phyloP scores from a whole-genome alignment of 1,139 yeast species.

The Geotrichum fermentans region DNA sequence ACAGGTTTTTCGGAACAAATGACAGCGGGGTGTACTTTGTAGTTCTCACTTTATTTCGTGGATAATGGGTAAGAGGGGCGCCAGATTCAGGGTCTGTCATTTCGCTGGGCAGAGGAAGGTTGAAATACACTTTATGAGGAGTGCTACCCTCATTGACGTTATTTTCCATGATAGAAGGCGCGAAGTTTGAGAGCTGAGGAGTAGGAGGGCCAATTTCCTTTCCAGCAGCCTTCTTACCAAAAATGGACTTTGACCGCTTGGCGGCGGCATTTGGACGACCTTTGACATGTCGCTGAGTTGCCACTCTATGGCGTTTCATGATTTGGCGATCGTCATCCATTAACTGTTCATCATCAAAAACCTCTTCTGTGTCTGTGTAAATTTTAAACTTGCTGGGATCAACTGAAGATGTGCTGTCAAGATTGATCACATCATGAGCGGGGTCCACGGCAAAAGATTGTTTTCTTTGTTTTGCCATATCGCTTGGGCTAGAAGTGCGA shows the following conservation, averaged over 20 bases:
- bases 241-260: constrained; percentile 30
- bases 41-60: constrained; percentile 90
- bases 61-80: constrained; percentile 52
- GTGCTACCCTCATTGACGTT: constrained; percentile 35
- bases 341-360: neutral
- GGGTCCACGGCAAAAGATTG: constrained; percentile 8
- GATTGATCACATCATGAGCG: constrained; percentile 5
- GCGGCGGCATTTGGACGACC: constrained; percentile 52
- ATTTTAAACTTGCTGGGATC: constrained; percentile 7
- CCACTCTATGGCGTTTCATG: constrained; percentile 82
- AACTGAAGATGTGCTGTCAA: neutral
- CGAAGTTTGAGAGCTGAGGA: constrained; percentile 1
- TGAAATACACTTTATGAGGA: constrained; percentile 48
- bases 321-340: constrained; percentile 22
- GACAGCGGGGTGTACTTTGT: constrained; percentile 90
- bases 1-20: constrained; percentile 79
- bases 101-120: constrained; percentile 62
- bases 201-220: constrained; percentile 16
- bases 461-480: constrained; percentile 6
- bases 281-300: constrained; percentile 72
- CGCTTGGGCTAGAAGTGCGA: neutral
- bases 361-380: neutral
- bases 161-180: neutral
- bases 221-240: constrained; percentile 13
- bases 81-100: constrained; percentile 56